Conservation (phyloP, 1,284 basidiomycete species). For the Heterobasidion occidentale region DNA sequence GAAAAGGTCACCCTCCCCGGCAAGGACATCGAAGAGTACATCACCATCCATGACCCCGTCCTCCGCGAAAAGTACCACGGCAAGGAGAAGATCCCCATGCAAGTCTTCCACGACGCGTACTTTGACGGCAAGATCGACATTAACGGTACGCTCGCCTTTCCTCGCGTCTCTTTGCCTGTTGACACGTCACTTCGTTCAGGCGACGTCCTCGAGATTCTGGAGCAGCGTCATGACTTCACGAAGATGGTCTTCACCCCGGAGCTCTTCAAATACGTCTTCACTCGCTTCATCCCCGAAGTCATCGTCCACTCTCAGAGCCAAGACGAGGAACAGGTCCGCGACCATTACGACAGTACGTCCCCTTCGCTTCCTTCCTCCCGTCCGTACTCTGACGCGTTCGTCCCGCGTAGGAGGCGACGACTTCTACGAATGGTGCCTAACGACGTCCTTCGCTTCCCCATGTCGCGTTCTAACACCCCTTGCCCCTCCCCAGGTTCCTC, state of each 20-base stretch:
- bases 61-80: slow-evolving; percentile 75
- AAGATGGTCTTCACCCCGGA: slow-evolving; percentile 82
- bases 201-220: slow-evolving; percentile 89
- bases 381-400: slow-evolving; percentile 13
- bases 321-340: slow-evolving; percentile 94
- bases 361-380: slow-evolving; percentile 11
- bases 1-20: slow-evolving; percentile 85
- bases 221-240: slow-evolving; percentile 94
- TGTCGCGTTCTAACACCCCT: background rate
- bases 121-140: slow-evolving; percentile 96
- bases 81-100: slow-evolving; percentile 94
- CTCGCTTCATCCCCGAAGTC: slow-evolving; percentile 86
- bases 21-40: slow-evolving; percentile 83
- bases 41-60: slow-evolving; percentile 82
- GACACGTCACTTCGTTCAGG: slow-evolving; percentile 35
- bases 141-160: slow-evolving; percentile 56
- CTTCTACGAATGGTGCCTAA: slow-evolving; percentile 76
- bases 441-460: slow-evolving; percentile 5
- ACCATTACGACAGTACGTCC: slow-evolving; percentile 86
- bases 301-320: slow-evolving; percentile 85
- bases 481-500: slow-evolving; percentile 58
- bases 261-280: slow-evolving; percentile 93
- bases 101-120: slow-evolving; percentile 95
- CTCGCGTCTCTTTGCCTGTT: slow-evolving; percentile 4
- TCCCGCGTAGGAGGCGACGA: slow-evolving; percentile 69